Percentiles rank a stretch among this genome's conserved stretches.
Evolutionary conservation across 345 rosid genomes (phyloP).

Genomic region (Citropsis articulata): DNA sequence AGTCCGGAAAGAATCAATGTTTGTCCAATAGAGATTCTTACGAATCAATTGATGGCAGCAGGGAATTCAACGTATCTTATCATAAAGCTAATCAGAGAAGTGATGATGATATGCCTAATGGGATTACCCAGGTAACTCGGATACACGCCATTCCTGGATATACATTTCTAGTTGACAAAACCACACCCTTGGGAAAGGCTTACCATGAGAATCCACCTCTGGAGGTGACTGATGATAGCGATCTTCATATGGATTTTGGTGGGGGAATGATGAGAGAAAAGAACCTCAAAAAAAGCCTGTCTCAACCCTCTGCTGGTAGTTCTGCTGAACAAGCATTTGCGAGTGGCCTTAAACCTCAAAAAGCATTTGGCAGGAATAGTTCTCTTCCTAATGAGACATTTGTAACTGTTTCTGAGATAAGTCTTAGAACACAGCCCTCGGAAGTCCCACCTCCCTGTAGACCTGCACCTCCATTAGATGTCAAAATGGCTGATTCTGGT

Average conservation of each 20-base stretch:
- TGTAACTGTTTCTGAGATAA: conserved; percentile 74
- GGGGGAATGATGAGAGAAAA: conserved; percentile 29
- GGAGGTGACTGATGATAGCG: conserved; percentile 31
- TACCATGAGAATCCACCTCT: conserved; percentile 23
- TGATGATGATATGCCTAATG: conserved; percentile 36
- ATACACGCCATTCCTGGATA: conserved; percentile 45
- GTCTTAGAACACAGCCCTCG: conserved; percentile 73
- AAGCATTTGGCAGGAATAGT: conserved; percentile 31
- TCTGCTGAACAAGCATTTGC: conserved; percentile 25
- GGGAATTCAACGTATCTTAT: conserved; percentile 70
- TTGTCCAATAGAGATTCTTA: conserved; percentile 54
- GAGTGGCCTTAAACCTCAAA: conserved; percentile 31
- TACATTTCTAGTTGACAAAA: conserved; percentile 55
- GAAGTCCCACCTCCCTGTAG: conserved; percentile 84
- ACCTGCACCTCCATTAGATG: conserved; percentile 57
- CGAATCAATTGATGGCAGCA: conserved; percentile 50
- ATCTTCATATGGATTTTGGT: conserved; percentile 27
- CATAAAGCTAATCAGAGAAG: conserved; percentile 50
- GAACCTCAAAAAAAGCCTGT: conserved; percentile 44
- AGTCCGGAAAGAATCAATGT: conserved; percentile 47
- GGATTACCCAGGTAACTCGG: conserved; percentile 47
- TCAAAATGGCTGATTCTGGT: conserved; percentile 31
- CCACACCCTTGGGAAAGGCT: conserved; percentile 24
- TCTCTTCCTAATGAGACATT: conserved; percentile 48
- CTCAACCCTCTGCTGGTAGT: conserved; percentile 29